Base-by-base conservation (phyloP, 805 yeast species). In the Yarrowia sp. region DNA sequence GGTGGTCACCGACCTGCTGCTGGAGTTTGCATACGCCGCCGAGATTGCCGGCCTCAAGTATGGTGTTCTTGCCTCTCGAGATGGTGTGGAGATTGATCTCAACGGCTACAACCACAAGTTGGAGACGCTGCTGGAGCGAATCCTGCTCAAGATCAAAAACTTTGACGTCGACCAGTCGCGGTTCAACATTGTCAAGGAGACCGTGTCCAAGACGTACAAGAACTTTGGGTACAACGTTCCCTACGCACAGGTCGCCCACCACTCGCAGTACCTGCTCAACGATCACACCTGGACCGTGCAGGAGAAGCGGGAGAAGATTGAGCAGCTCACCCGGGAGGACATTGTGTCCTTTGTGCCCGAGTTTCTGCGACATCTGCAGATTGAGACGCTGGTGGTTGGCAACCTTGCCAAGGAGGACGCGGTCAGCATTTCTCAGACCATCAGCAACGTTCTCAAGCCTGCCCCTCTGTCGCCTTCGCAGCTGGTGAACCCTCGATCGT, bases 101-200 rank as follows among this genome's bases (percentile, higher is more conserved):
- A 81, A 83, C 48, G 99, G 99, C 2, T 95, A 89, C 77, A 91
- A 90, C 72, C 94, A 95, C 77, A 94, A 94, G 74, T 80, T 92
- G 56, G 83, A 85, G 19, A 84, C 83, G 14, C 82, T 94, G 53
- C 78, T 91, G 35, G 85, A 84, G 59, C 83, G 86, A 69, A 85
- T 93, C 35, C 77, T 91, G 64, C 81, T 81, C 22, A 84, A 84
- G 11, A 72, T 94, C 50, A 76, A 81, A 32, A 74, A 74, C 5
- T 90, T 88, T 72, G 77, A 77, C 71, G 80, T 89, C 3, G 80
- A 82, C 68, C 77, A 79, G 64, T 85, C 84, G 41, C 82, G 97
- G 71, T 94, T 91, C 73, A 83, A 85, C 22, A 82, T 89, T 3
- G 79, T 89, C 26, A 89, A 87, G 76, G 91, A 87, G 74, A 89